Evolutionary conservation across 495 filamentous ascomycete species (phyloP), one percentile per base, ranked within the genome.

Genomic region (Acidiella bohemica): DNA sequence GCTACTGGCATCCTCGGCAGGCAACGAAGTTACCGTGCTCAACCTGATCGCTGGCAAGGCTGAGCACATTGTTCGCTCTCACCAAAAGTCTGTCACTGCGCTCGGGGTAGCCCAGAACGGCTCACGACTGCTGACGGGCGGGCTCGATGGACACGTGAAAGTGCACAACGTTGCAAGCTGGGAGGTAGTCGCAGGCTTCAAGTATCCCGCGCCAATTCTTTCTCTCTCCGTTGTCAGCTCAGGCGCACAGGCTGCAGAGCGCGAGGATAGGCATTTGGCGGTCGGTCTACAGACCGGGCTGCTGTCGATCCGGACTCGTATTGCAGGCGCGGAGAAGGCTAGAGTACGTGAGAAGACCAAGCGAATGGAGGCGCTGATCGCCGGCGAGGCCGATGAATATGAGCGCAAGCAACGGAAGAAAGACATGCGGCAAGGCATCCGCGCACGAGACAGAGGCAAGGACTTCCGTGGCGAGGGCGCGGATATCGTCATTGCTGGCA

Each of bases 71-170:
- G 78, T 99, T 30, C 76, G 80, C 39, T 94, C 86, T 54, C 92
- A 99, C 59, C 90, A 99, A 61, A 96, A 95, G 73, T 93, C 90
- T 0, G 84, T 99, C 22, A 96, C 90, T 0, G 73, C 81, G 3
- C 69, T 99, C 24, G 67, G 67, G 12, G 56, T 76, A n/a, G 90
- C 85, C 0, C 83, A 81, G 21, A 76, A 81, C 49, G 75, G 78
- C 13, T 74, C 75, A 34, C 72, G 92, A 31, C 66, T 99, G 33
- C 71, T 99, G 43, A 83, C 73, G 55, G 92, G 84, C 57, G 80
- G 76, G 12, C 66, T 99, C 23, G 90, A 99, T 59, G 92, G 92
- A 11, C 90, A 95, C 56, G 72, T 99, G 60, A 99, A 99, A 64
- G 72, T 96, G 26, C 94, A 88, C 47, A 88, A 96, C 61, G 90